These are phyloP conservation scores for Pyrenopolyporus hunteri DNA, from an alignment of 495 filamentous ascomycete genomes.

Conservation along the genomic window DNA sequence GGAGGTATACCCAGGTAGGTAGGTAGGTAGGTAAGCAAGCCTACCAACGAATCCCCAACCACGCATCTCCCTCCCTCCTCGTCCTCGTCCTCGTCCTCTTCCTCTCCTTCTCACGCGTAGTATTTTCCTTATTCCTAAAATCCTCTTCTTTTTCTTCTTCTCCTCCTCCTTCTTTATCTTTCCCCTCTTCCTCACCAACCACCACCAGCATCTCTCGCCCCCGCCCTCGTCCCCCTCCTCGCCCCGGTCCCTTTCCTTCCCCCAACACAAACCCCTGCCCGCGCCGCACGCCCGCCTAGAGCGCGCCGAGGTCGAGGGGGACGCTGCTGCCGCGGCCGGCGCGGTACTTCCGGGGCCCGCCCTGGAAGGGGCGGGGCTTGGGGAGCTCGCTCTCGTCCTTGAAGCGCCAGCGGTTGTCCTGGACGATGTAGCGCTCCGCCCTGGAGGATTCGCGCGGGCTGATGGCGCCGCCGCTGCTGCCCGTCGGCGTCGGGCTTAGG, in stretches of 20 bases:
- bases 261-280: neutral
- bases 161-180: neutral
- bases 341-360: constrained; percentile 76
- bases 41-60: too few relatives aligned
- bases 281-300: constrained; percentile 36
- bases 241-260: neutral
- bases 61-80: neutral
- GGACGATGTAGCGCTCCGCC: constrained; percentile 63
- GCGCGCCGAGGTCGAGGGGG: constrained; percentile 76
- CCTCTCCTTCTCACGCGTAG: too few relatives aligned
- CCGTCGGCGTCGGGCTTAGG: constrained; percentile 48
- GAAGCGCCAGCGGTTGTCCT: constrained; percentile 88
- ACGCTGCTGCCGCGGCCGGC: constrained; percentile 94
- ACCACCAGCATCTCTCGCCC: neutral
- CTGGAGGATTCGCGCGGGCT: constrained; percentile 45
- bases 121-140: too few relatives aligned
- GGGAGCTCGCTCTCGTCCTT: constrained; percentile 80
- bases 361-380: constrained; percentile 79
- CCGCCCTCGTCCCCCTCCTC: too few relatives aligned
- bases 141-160: too few relatives aligned
- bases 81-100: constrained; percentile 4
- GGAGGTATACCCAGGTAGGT: too few relatives aligned
- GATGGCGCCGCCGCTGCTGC: constrained; percentile 38
- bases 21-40: too few relatives aligned
- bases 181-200: neutral